Conservation (phyloP, 2,329 filamentous ascomycete species). For the Nigrograna mackinnonii region DNA sequence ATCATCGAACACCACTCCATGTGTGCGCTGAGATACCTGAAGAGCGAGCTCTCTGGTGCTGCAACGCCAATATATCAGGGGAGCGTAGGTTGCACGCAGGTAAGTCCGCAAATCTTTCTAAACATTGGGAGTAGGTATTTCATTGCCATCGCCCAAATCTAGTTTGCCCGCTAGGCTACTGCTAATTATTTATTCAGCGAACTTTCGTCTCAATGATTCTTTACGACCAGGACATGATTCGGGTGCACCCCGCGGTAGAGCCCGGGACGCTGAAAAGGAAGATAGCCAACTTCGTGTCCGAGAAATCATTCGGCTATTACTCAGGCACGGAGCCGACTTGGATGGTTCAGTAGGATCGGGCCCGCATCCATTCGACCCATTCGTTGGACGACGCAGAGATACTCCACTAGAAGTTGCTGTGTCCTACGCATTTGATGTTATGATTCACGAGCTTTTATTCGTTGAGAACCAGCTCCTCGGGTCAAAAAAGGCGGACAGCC, state of each 20-base stretch:
- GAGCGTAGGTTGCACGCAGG: not conserved
- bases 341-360: too few species aligned
- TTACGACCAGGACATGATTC: too few species aligned
- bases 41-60: not conserved
- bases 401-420: not conserved
- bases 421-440: not conserved
- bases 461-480: not conserved
- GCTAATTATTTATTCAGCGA: too few species aligned
- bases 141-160: not conserved
- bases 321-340: not conserved
- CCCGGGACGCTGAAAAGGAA: constrained; percentile 1
- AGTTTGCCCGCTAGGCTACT: too few species aligned
- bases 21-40: not conserved
- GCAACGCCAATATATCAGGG: not conserved
- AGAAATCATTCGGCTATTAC: not conserved
- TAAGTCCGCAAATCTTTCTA: not conserved
- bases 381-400: too few species aligned
- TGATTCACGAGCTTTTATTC: not conserved
- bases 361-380: too few species aligned
- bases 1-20: not conserved
- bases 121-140: not conserved
- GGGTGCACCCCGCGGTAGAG: too few species aligned
- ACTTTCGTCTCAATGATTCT: too few species aligned
- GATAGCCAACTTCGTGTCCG: not conserved
- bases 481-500: too few species aligned